Conservation (phyloP, 805 yeast species). For the Metschnikowia hibisci region DNA sequence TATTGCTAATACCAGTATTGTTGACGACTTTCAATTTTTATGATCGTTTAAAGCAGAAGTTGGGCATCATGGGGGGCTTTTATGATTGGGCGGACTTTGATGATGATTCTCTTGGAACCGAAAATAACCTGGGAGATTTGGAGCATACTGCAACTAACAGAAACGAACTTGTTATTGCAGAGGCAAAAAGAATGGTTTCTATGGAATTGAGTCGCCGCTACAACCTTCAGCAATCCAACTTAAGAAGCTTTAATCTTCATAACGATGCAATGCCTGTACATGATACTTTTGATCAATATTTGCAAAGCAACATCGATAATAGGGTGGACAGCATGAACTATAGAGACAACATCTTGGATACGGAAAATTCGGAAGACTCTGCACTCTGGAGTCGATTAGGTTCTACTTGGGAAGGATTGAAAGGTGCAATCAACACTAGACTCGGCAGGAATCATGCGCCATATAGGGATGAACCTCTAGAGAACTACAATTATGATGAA, state of each 20-base stretch:
- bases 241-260: slow-evolving; percentile 28
- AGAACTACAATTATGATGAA: slow-evolving; percentile 30
- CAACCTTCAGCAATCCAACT: slow-evolving; percentile 11
- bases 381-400: slow-evolving; percentile 28
- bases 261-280: slow-evolving; percentile 17
- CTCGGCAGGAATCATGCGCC: slow-evolving; percentile 3
- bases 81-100: slow-evolving; percentile 41
- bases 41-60: slow-evolving; percentile 48
- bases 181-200: slow-evolving; percentile 38
- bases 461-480: slow-evolving; percentile 29
- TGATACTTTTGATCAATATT: not conserved
- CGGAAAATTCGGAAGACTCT: not conserved
- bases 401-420: slow-evolving; percentile 23
- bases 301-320: slow-evolving; percentile 4
- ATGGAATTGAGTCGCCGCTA: slow-evolving; percentile 31
- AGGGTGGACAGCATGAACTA: not conserved
- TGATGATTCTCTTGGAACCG: slow-evolving; percentile 21
- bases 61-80: slow-evolving; percentile 36
- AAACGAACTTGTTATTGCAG: slow-evolving; percentile 36
- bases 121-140: slow-evolving; percentile 7
- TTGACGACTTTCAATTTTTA: slow-evolving; percentile 64
- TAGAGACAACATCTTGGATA: not conserved
- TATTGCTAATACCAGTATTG: slow-evolving; percentile 65
- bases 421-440: slow-evolving; percentile 18
- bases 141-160: slow-evolving; percentile 24